phyloP scores from a whole-genome alignment of 116 monocot species.

The Iris pallida region DNA sequence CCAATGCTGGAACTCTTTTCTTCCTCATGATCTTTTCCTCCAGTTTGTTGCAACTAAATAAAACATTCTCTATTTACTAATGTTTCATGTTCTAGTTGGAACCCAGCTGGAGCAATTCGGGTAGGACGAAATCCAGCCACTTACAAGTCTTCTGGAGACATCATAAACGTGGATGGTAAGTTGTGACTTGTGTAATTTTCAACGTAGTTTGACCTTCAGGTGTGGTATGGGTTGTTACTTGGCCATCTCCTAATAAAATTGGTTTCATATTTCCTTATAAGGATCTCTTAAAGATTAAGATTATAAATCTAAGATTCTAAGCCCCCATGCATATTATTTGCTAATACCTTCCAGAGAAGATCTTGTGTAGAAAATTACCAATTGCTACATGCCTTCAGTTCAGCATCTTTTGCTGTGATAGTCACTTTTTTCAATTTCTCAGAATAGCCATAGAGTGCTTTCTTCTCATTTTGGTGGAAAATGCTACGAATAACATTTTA shows the following conservation, averaged over 20 bases:
- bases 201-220: neutral
- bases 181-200: neutral
- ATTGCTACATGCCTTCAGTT: too few relatives aligned
- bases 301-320: too few relatives aligned
- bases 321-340: too few relatives aligned
- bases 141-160: slow-evolving; percentile 61
- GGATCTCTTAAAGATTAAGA: too few relatives aligned
- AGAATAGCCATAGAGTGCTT: too few relatives aligned
- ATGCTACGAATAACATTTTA: too few relatives aligned
- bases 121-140: slow-evolving; percentile 78
- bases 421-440: too few relatives aligned
- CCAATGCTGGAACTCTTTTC: too few relatives aligned
- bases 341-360: too few relatives aligned
- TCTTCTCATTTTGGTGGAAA: too few relatives aligned
- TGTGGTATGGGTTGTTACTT: neutral
- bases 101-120: slow-evolving; percentile 85
- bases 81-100: slow-evolving; percentile 68
- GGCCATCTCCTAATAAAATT: neutral
- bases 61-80: neutral
- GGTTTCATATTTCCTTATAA: neutral
- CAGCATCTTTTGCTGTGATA: too few relatives aligned
- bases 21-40: neutral
- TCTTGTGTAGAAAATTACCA: too few relatives aligned
- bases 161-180: slow-evolving; percentile 76
- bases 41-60: neutral